Percentiles rank a stretch among this genome's conserved stretches.
Conservation (phyloP, 2,329 filamentous ascomycete species). For the Aspergillus hortae region DNA sequence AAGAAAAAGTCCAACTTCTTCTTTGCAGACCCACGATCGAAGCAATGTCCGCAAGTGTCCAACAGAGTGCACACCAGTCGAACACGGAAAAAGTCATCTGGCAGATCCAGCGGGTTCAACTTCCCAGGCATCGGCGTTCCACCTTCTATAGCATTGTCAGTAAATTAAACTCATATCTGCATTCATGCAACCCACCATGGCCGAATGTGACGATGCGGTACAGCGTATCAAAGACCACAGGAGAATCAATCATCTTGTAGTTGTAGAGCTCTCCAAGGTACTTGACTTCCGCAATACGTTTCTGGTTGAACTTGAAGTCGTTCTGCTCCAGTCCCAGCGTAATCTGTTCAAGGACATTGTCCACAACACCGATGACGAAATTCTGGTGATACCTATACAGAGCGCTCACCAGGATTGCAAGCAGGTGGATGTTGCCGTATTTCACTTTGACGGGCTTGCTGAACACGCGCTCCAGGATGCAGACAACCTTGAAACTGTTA, state of each 20-base stretch:
- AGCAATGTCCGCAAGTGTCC: conserved; percentile 95
- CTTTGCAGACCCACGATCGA: conserved; percentile 85
- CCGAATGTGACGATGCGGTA: conserved; percentile 95
- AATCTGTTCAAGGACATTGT: conserved; percentile 85
- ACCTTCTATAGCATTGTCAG: conserved; percentile 47
- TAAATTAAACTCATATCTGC: not conserved
- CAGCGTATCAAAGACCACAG: conserved; percentile 89
- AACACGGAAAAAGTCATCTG: conserved; percentile 95
- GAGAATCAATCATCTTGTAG: conserved; percentile 93
- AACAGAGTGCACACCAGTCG: conserved; percentile 83
- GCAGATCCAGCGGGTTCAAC: conserved; percentile 74
- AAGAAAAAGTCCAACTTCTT: conserved; percentile 98
- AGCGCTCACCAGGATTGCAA: conserved; percentile 83
- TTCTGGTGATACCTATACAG: conserved; percentile 88
- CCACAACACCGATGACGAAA: conserved; percentile 87
- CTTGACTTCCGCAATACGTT: conserved; percentile 90
- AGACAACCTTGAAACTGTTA: conserved; percentile 55
- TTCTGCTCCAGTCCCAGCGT: conserved; percentile 87
- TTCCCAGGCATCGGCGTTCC: conserved; percentile 78
- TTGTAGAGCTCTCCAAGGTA: conserved; percentile 97
- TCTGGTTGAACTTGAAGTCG: conserved; percentile 96
- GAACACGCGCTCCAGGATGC: conserved; percentile 82
- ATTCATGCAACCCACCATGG: conserved; percentile 54
- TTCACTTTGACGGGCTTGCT: conserved; percentile 96
- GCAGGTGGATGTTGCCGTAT: conserved; percentile 91